These are phyloP conservation scores for Prunus mira DNA, from an alignment of 306 rosid genomes.

Conservation along the genomic window DNA sequence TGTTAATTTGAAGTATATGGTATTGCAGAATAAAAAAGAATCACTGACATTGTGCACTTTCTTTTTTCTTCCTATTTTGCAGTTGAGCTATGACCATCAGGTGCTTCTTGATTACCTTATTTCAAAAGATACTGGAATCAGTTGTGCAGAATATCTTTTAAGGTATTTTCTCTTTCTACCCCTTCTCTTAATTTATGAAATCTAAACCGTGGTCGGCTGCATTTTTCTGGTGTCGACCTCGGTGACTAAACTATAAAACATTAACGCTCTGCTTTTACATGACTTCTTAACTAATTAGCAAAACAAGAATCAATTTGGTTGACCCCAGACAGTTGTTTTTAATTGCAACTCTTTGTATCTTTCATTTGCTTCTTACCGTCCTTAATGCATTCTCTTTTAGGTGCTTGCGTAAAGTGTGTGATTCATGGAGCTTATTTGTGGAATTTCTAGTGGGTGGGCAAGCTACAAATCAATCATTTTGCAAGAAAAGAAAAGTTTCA, in stretches of 20 bases:
- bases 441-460: too few species aligned
- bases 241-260: background rate
- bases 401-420: background rate
- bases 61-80: conserved; percentile 31
- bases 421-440: too few species aligned
- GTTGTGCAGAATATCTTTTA: conserved; percentile 80
- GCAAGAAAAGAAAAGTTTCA: too few species aligned
- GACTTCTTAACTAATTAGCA: background rate
- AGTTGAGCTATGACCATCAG: conserved; percentile 93
- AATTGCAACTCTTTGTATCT: too few species aligned
- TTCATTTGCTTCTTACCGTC: too few species aligned
- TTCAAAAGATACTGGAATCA: conserved; percentile 80
- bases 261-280: background rate
- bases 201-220: background rate
- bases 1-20: background rate
- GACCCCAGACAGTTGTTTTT: background rate
- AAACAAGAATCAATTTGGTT: background rate
- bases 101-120: conserved; percentile 93
- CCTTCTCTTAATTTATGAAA: background rate
- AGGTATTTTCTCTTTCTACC: conserved; percentile 38
- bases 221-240: too few species aligned
- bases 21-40: background rate
- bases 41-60: background rate
- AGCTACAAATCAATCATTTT: too few species aligned
- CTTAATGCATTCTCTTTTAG: too few species aligned